phyloP scores from a whole-genome alignment of 75 land plant genomes.

The Ceratopteris richardii region DNA sequence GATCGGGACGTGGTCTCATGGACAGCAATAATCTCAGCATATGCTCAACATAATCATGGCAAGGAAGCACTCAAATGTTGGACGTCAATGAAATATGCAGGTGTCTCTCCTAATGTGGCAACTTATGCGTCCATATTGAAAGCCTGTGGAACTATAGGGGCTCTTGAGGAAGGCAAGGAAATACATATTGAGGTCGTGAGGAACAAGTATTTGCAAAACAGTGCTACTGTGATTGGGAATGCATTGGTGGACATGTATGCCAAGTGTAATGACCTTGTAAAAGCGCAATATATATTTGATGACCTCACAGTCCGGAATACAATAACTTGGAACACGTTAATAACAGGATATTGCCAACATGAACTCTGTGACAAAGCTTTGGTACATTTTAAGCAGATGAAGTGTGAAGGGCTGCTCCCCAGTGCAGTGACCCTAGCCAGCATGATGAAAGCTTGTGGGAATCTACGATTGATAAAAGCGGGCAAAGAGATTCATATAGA shows the following conservation, averaged over 20 bases:
- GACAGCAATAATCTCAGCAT: constrained; percentile 32
- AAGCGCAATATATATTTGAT: constrained; percentile 14
- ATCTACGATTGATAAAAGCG: constrained; percentile 2
- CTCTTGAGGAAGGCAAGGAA: constrained; percentile 16
- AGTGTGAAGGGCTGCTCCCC: constrained; percentile 15
- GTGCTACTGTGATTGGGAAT: constrained; percentile 12
- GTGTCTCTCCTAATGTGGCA: constrained; percentile 24
- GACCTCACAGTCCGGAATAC: constrained; percentile 7
- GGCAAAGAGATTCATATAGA: too few relatives aligned
- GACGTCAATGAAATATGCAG: constrained; percentile 16
- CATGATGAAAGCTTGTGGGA: constrained; percentile 30
- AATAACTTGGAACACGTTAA: constrained; percentile 59
- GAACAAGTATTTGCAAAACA: constrained; percentile 12
- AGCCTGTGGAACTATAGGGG: constrained; percentile 17
- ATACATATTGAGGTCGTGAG: constrained; percentile 25
- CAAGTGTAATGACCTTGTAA: constrained; percentile 25
- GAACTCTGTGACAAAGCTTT: constrained; percentile 38
- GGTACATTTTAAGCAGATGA: constrained; percentile 24
- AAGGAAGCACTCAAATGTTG: constrained; percentile 27
- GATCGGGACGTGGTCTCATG: constrained; percentile 40
- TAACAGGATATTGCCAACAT: constrained; percentile 42
- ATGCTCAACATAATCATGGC: constrained; percentile 10
- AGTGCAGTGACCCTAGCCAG: constrained; percentile 28
- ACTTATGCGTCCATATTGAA: constrained; percentile 28
- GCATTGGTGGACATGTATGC: constrained; percentile 33